Percentiles rank a stretch among this genome's conserved stretches.
Evolutionary conservation across 179 eudicot genomes (phyloP).

Genomic region (Amaranthus tricolor): DNA sequence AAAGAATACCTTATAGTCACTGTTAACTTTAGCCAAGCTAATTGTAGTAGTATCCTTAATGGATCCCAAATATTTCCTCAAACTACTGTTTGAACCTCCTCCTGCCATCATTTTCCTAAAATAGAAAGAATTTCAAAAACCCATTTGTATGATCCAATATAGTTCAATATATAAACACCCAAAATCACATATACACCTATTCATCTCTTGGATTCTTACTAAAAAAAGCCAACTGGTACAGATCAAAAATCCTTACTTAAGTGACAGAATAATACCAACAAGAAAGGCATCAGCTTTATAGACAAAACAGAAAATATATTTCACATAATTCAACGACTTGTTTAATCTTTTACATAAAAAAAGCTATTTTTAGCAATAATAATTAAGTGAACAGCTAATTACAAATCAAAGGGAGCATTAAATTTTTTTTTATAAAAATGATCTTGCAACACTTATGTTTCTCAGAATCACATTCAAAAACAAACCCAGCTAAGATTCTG

Average conservation of each 20-base stretch:
- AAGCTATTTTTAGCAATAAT: neutral
- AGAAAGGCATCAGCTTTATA: slow-evolving; percentile 9
- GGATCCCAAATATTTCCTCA: slow-evolving; percentile 87
- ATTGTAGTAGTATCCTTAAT: slow-evolving; percentile 90
- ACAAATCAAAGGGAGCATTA: neutral
- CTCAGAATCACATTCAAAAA: neutral
- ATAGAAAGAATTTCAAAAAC: slow-evolving; percentile 10
- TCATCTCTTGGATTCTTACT: neutral
- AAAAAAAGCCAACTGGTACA: neutral
- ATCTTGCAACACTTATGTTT: slow-evolving; percentile 4
- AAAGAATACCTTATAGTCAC: slow-evolving; percentile 75
- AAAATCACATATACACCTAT: neutral
- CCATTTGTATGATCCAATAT: slow-evolving; percentile 14
- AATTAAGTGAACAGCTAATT: neutral
- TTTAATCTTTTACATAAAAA: neutral
- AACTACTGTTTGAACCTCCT: slow-evolving; percentile 69
- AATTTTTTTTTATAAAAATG: neutral
- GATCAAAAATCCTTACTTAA: slow-evolving; percentile 14
- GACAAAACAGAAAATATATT: neutral
- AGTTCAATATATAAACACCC: slow-evolving; percentile 3
- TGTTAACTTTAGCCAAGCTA: slow-evolving; percentile 91
- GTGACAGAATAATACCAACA: neutral
- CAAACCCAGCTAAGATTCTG: neutral
- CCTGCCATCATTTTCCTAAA: slow-evolving; percentile 58
- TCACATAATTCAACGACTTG: slow-evolving; percentile 7